These are phyloP conservation scores for Penicillium odoratum DNA, from an alignment of 495 filamentous ascomycete genomes.

Conservation along the genomic window DNA sequence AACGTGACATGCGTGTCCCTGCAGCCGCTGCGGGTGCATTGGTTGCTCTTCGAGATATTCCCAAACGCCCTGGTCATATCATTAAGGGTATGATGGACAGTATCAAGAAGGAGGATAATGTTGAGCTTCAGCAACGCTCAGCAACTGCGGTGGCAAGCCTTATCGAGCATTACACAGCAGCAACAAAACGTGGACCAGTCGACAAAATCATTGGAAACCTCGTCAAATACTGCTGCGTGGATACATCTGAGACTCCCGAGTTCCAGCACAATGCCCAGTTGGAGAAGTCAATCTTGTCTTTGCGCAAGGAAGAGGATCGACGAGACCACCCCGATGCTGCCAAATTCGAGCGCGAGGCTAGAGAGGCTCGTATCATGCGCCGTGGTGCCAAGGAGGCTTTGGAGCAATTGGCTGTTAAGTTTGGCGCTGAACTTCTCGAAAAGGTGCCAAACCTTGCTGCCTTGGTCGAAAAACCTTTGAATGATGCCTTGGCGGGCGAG, in stretches of 20 bases:
- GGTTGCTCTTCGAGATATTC: slow-evolving; percentile 78
- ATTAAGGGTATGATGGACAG: slow-evolving; percentile 99
- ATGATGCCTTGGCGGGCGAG: slow-evolving; percentile 69
- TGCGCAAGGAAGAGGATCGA: slow-evolving; percentile 95
- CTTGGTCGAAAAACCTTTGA: slow-evolving; percentile 79
- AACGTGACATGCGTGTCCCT: slow-evolving; percentile 81
- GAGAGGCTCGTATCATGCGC: slow-evolving; percentile 80
- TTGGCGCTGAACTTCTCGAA: slow-evolving; percentile 71
- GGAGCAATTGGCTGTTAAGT: slow-evolving; percentile 78
- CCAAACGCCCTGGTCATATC: slow-evolving; percentile 85
- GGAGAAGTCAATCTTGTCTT: slow-evolving; percentile 77
- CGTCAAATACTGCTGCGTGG: slow-evolving; percentile 94
- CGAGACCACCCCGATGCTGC: slow-evolving; percentile 88
- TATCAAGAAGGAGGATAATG: slow-evolving; percentile 90
- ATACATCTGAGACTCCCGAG: slow-evolving; percentile 95
- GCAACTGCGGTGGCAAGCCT: slow-evolving; percentile 77
- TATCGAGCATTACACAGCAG: slow-evolving; percentile 79
- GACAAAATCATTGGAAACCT: slow-evolving; percentile 94
- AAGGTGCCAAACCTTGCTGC: slow-evolving; percentile 76
- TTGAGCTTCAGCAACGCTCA: slow-evolving; percentile 86
- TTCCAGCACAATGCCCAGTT: slow-evolving; percentile 76
- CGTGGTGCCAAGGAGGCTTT: slow-evolving; percentile 93
- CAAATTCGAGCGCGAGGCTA: slow-evolving; percentile 82
- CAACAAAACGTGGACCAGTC: slow-evolving; percentile 73
- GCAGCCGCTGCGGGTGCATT: slow-evolving; percentile 86